Evolutionary conservation across 1,139 yeast species (phyloP), one percentile per base, ranked within the genome.

Genomic region (Casaregolazyma lundiana): DNA sequence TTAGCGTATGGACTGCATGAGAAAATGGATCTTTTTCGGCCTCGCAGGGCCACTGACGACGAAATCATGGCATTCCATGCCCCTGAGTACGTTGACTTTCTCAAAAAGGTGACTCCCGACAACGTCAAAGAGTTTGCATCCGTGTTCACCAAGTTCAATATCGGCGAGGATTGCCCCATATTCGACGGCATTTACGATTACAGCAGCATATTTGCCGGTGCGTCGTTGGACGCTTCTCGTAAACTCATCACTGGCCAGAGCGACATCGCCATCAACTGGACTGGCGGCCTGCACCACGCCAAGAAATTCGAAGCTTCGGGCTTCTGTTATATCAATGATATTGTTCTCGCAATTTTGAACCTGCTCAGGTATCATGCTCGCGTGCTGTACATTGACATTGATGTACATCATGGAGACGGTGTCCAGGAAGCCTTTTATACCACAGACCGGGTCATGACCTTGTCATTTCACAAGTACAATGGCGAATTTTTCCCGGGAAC

Each of bases 401-500:
- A 92, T 64, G 78, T 92, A 20, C 98, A 92, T 64, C 98, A 92
- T 63, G 98, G 98, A 19, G 98, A 92, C 64, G 98, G 97, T 46
- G 98, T 92, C 1, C 97, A 92, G 63, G 97, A 92, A 65, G 97
- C 97, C 1, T 92, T 92, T 59, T 89, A 90, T 63, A 81, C 95
- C 34, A 87, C 97, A 1, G 97, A 92, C 65, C 70, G 98, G 49
- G 98, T 92, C 21, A 87, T 89, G 94, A 90, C 97, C 0, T 82
- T 87, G 41, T 85, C 96, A 17, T 88, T 92, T 69, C 98, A 92
- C 69, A 92, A 92, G 65, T 92, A 87, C 64, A 84, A 86, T 61
- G 97, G 97, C 4, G 94, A 87, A 63, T 92, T 88, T 62, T 92
- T 92, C 73, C 98, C 97, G 0, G 97, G 96, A 9, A 92, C 98